A percentile compares a stretch with the other conserved stretches of the same genome.
These are phyloP conservation scores for Phytophthora uliginosa DNA, from an alignment of 352 stramenopile genomes.

Conservation along the genomic window DNA sequence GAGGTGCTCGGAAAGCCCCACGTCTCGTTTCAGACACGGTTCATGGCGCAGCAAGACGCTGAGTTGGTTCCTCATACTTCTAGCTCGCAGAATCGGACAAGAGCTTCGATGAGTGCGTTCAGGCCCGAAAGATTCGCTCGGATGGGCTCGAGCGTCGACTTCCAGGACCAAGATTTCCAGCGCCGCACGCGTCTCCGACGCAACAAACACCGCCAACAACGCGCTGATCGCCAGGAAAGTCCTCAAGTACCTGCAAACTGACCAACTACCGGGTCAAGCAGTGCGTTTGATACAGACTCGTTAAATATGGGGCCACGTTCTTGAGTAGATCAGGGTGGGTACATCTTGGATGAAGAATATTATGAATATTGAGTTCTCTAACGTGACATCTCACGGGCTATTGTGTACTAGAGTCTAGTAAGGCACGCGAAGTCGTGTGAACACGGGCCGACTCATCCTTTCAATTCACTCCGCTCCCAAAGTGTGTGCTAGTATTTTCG, in stretches of 20 bases:
- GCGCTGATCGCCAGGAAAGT: conserved; percentile 9
- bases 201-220: background rate
- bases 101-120: background rate
- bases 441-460: too few relatives aligned
- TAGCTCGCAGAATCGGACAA: background rate
- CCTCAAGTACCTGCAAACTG: conserved; percentile 8
- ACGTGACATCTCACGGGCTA: too few relatives aligned
- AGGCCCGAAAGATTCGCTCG: conserved; percentile 12
- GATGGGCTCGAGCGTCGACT: background rate
- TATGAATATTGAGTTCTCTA: too few relatives aligned
- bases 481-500: too few relatives aligned
- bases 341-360: too few relatives aligned
- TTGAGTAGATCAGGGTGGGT: too few relatives aligned
- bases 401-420: too few relatives aligned
- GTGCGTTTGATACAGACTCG: background rate
- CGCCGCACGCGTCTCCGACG: background rate
- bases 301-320: too few relatives aligned
- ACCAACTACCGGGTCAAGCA: background rate
- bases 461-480: too few relatives aligned
- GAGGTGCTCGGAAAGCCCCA: background rate
- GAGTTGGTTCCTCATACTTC: background rate
- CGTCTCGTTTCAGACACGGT: background rate
- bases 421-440: too few relatives aligned
- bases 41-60: background rate
- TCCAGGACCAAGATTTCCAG: conserved; percentile 5